Percentiles rank a stretch among this genome's conserved stretches.
Evolutionary conservation across 352 stramenopile genomes (phyloP).

Genomic region (Phytophthora pini): DNA sequence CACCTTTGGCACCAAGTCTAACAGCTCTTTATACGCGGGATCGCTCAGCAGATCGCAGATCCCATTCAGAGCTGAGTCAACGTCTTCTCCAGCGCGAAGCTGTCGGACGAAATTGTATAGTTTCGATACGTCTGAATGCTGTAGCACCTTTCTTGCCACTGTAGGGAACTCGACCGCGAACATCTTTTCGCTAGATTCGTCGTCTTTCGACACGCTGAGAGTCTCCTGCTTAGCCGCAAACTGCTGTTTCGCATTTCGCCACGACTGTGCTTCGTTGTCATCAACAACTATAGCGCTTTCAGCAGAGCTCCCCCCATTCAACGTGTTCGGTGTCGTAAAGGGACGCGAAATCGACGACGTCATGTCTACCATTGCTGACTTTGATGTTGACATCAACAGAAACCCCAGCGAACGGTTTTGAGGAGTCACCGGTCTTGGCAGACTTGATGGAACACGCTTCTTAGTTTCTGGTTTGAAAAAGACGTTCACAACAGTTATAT

Average conservation of each 20-base stretch:
- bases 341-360: slow-evolving; percentile 76
- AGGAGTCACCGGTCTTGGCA: slow-evolving; percentile 17
- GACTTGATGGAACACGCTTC: slow-evolving; percentile 5
- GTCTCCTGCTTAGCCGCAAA: slow-evolving; percentile 31
- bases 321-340: slow-evolving; percentile 49
- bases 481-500: slow-evolving; percentile 8
- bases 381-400: slow-evolving; percentile 60
- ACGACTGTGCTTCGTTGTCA: slow-evolving; percentile 33
- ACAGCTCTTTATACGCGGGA: slow-evolving; percentile 54
- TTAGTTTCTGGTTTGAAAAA: slow-evolving; percentile 19
- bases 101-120: slow-evolving; percentile 71
- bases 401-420: slow-evolving; percentile 60
- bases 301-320: slow-evolving; percentile 6
- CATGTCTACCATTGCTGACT: slow-evolving; percentile 62
- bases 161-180: slow-evolving; percentile 51
- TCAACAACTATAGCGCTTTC: slow-evolving; percentile 25
- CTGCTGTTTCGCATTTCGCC: slow-evolving; percentile 41
- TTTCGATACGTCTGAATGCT: slow-evolving; percentile 48
- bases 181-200: slow-evolving; percentile 22
- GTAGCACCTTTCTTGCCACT: slow-evolving; percentile 62
- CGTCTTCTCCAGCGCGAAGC: slow-evolving; percentile 48
- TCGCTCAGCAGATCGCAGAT: slow-evolving; percentile 63
- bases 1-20: slow-evolving; percentile 73
- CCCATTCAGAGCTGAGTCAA: slow-evolving; percentile 45
- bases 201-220: slow-evolving; percentile 3